Evolutionary conservation across 2,329 filamentous ascomycete species (phyloP).

Genomic region (Pseudogymnoascus sp.): DNA sequence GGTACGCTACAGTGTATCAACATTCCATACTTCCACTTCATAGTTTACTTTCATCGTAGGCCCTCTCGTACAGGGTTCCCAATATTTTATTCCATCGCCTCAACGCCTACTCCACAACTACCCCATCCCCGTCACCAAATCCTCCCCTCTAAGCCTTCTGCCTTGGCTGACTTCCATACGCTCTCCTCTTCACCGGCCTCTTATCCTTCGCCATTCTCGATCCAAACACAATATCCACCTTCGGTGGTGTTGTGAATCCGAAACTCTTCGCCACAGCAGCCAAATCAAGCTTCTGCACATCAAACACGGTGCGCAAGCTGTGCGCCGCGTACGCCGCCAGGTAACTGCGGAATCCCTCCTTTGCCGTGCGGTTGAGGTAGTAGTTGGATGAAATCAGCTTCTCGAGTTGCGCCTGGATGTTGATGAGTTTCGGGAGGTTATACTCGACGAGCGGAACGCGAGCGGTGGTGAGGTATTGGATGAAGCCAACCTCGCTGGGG

Average conservation of each 20-base stretch:
- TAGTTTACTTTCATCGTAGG: neutral
- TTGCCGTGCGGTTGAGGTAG: slow-evolving; percentile 83
- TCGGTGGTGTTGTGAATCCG: slow-evolving; percentile 68
- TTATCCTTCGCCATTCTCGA: slow-evolving; percentile 69
- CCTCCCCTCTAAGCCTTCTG: slow-evolving; percentile 41
- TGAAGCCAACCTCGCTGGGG: slow-evolving; percentile 84
- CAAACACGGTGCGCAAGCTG: slow-evolving; percentile 73
- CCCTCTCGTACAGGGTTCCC: neutral
- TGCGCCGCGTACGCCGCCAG: slow-evolving; percentile 92
- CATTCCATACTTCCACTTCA: neutral
- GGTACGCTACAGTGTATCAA: neutral
- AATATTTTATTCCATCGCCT: slow-evolving; percentile 1
- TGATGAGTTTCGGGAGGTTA: slow-evolving; percentile 91
- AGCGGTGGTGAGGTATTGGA: slow-evolving; percentile 83
- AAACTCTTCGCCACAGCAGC: slow-evolving; percentile 80
- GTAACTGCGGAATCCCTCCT: slow-evolving; percentile 78
- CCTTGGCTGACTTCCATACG: slow-evolving; percentile 72
- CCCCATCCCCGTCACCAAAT: slow-evolving; percentile 26
- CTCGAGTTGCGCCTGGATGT: slow-evolving; percentile 85
- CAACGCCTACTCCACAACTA: slow-evolving; percentile 20
- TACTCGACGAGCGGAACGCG: slow-evolving; percentile 93
- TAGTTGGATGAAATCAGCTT: slow-evolving; percentile 93
- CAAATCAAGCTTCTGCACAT: slow-evolving; percentile 74
- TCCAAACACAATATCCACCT: slow-evolving; percentile 71
- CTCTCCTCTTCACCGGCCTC: slow-evolving; percentile 58